Conservation (phyloP, 2,329 filamentous ascomycete genomes). For the Colletotrichum sp. region DNA sequence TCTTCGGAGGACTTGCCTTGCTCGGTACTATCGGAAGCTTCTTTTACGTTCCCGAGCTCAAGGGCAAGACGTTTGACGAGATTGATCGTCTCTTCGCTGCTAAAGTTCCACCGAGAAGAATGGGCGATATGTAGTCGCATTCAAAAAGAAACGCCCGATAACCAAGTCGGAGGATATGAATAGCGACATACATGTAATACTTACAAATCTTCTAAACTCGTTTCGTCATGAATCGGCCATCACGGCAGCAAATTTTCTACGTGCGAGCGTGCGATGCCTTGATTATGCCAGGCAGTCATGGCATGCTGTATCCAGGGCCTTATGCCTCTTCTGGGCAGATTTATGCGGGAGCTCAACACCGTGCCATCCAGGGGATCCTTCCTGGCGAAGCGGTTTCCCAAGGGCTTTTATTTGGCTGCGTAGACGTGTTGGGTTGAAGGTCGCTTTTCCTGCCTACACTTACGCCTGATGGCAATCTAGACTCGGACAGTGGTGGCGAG, state of each 20-base stretch:
- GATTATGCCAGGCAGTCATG: too few relatives aligned
- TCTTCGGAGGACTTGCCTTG: conserved; percentile 22
- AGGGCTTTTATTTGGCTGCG: too few relatives aligned
- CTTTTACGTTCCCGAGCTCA: conserved; percentile 26
- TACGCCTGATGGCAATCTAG: too few relatives aligned
- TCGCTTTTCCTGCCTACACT: too few relatives aligned
- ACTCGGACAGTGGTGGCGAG: too few relatives aligned
- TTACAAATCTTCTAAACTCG: accelerated
- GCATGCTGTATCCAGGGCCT: accelerated
- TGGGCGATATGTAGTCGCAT: background rate
- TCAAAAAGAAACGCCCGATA: accelerated
- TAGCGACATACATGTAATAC: accelerated
- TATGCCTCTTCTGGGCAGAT: too few relatives aligned
- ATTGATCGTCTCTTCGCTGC: conserved; percentile 33
- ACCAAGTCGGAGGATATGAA: background rate
- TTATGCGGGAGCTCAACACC: too few relatives aligned
- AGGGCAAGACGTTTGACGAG: conserved; percentile 26
- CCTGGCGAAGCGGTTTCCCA: too few relatives aligned
- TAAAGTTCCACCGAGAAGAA: background rate
- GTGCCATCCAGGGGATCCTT: too few relatives aligned
- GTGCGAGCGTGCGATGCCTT: too few relatives aligned
- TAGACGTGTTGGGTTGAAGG: too few relatives aligned
- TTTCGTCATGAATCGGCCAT: background rate
- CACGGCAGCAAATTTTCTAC: accelerated
- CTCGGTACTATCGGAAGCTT: conserved; percentile 24